Base-by-base conservation (phyloP, 139 green algal species). In the Trebouxia sp. region DNA sequence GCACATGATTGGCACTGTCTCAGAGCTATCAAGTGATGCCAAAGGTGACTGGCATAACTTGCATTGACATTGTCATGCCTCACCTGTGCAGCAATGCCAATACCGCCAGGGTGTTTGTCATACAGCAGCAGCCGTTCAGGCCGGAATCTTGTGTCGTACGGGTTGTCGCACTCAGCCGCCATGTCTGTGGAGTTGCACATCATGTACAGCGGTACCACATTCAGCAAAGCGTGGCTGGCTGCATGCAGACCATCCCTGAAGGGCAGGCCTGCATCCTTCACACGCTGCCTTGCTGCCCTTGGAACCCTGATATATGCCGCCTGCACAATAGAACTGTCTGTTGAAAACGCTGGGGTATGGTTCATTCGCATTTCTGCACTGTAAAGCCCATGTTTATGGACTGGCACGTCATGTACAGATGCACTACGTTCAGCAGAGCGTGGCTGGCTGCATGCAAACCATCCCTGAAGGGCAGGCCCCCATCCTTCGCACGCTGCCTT, bases 121-220 rank as follows among this genome's bases (percentile, higher is more conserved):
- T 92, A 99, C 53, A 99, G 42, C 45, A 99, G 90, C 43, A 99
- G 65, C 15, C 96, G 88, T 82, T 97, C 92, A 20, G 95, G 93
- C 45, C 88, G 86, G 87, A 92, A 98, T 14, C 95, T 89, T 7
- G 87, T 89, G 78, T 91, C 86, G 72, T 92, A 89, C 0, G 90
- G 91, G 81, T 93, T 94, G 82, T 94, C 93, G 80, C 94, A 98
- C 85, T 95, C 91, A 12, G 88, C 83, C n/a, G 76, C 87, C 75
- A 97, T 85, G 82, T 97, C 93, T 20, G 42, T 58, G 20, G 87
- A 6, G 47, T 82, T 84, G 81, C 88, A 94, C 42, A 92, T 89
- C 24, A 98, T 65, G 84, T 85, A 93, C 10, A 98, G 83, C 0
- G 96, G 96, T 47, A 98, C 81, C 37, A 95, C 93, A 80, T 96